Percentiles rank a stretch among this genome's conserved stretches.
Conservation (phyloP, 2,329 filamentous ascomycete species). For the Sclerotinia trifoliorum region DNA sequence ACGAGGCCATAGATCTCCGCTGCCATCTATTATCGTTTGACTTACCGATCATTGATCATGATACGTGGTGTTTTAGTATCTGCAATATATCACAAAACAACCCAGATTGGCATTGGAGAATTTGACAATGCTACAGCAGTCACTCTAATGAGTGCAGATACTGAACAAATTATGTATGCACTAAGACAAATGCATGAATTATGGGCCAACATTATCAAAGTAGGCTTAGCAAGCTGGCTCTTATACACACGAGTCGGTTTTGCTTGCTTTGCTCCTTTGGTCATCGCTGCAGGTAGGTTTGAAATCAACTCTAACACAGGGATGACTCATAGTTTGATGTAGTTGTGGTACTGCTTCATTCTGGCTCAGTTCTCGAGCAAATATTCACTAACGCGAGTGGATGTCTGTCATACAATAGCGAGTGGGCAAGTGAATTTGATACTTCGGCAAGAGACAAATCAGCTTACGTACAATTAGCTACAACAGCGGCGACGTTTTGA, state of each 20-base stretch:
- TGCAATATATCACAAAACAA: slow-evolving; percentile 51
- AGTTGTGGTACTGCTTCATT: not conserved
- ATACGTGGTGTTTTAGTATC: slow-evolving; percentile 46
- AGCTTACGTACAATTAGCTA: not conserved
- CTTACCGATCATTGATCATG: slow-evolving; percentile 17
- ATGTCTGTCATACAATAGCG: not conserved
- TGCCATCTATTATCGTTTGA: not conserved
- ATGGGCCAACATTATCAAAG: slow-evolving; percentile 44
- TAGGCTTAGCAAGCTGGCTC: slow-evolving; percentile 43
- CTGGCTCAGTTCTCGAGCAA: not conserved
- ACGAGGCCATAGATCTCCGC: not conserved
- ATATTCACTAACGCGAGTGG: not conserved
- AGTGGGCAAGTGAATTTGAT: not conserved
- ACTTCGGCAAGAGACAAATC: not conserved
- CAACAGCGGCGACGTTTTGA: not conserved
- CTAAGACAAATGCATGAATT: slow-evolving; percentile 40
- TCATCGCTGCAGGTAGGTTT: slow-evolving; percentile 23
- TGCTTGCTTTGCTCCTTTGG: slow-evolving; percentile 34
- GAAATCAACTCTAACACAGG: slow-evolving; percentile 19
- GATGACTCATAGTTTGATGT: slow-evolving; percentile 43
- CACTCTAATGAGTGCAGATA: slow-evolving; percentile 47
- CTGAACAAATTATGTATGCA: slow-evolving; percentile 39
- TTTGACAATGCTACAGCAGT: slow-evolving; percentile 43
- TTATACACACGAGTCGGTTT: slow-evolving; percentile 40
- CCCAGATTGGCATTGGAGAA: slow-evolving; percentile 20